These are phyloP conservation scores for Rhizophora apiculata DNA, from an alignment of 345 rosid species.

Conservation along the genomic window DNA sequence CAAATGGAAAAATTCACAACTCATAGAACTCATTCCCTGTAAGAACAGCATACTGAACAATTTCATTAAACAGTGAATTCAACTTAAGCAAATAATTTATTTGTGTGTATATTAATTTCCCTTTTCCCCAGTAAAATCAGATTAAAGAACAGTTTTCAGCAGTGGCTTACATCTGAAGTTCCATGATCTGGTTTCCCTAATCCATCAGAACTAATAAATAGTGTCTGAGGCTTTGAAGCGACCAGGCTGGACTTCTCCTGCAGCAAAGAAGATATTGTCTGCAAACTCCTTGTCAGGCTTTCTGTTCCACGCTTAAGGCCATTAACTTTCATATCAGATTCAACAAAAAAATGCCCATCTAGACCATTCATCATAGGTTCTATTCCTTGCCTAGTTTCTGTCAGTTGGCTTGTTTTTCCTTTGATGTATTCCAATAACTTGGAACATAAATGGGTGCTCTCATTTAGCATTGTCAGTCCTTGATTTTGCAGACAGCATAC, in stretches of 20 bases:
- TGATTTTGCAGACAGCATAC: conserved; percentile 69
- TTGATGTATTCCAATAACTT: conserved; percentile 64
- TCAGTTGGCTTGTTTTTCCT: conserved; percentile 45
- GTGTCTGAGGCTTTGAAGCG: conserved; percentile 35
- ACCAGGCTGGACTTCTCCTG: conserved; percentile 57
- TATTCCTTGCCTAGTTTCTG: conserved; percentile 40
- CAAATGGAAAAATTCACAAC: background rate
- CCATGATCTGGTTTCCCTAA: conserved; percentile 38
- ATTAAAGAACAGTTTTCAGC: conserved; percentile 2
- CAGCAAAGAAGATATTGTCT: conserved; percentile 54
- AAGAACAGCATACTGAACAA: background rate
- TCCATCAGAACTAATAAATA: conserved; percentile 17
- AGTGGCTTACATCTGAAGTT: conserved; percentile 54
- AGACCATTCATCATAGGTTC: conserved; percentile 37
- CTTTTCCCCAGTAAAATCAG: background rate
- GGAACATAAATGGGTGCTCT: conserved; percentile 52
- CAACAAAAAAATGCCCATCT: conserved; percentile 66
- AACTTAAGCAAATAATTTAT: background rate
- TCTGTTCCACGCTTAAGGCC: conserved; percentile 67
- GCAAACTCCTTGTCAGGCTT: conserved; percentile 72
- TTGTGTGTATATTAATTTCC: background rate
- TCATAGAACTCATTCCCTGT: background rate
- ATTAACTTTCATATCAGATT: conserved; percentile 66
- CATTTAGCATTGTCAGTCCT: conserved; percentile 65
- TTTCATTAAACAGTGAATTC: background rate